phyloP scores from a whole-genome alignment of 208 protist species.

The Trypanosomatidae sp. region DNA sequence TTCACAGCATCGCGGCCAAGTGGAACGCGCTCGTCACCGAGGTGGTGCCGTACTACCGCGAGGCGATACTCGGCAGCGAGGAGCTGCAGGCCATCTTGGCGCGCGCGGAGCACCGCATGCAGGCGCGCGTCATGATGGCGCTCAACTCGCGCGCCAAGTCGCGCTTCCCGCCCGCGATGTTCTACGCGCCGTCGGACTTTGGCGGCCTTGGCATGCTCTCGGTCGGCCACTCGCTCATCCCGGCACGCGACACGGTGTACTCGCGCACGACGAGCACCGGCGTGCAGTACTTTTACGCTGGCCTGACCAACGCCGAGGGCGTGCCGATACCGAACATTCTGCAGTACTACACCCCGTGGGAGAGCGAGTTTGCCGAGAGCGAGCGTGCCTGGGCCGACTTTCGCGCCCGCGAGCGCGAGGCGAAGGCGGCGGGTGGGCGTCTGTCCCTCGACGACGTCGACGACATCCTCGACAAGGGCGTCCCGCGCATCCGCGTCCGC shows the following conservation, averaged over 20 bases:
- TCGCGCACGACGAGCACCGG: constrained; percentile 96
- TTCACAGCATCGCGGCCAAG: constrained; percentile 99
- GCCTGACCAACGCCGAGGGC: constrained; percentile 98
- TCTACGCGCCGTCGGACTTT: constrained; percentile 98
- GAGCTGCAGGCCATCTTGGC: constrained; percentile 99
- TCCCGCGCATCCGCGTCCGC: constrained; percentile 99
- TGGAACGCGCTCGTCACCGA: constrained; percentile 99
- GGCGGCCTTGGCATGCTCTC: constrained; percentile 99
- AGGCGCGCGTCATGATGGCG: constrained; percentile 99
- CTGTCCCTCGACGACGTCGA: constrained; percentile 99
- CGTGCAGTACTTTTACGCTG: constrained; percentile 98
- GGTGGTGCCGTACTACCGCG: constrained; percentile 99
- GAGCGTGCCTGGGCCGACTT: constrained; percentile 99
- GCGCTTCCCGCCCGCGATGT: constrained; percentile 99
- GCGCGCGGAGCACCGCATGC: constrained; percentile 99
- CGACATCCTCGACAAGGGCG: constrained; percentile 99
- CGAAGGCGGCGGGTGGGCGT: constrained; percentile 93
- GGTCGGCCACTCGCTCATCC: constrained; percentile 99
- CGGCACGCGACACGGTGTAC: constrained; percentile 97
- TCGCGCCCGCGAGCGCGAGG: constrained; percentile 96
- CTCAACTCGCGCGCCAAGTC: constrained; percentile 99
- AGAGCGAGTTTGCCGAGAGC: constrained; percentile 99
- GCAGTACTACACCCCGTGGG: constrained; percentile 99
- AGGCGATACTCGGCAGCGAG: constrained; percentile 96
- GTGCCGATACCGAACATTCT: constrained; percentile 99